Evolutionary conservation across 768 basidiomycete species (phyloP).

Genomic region (Antrodiella citrinella): DNA sequence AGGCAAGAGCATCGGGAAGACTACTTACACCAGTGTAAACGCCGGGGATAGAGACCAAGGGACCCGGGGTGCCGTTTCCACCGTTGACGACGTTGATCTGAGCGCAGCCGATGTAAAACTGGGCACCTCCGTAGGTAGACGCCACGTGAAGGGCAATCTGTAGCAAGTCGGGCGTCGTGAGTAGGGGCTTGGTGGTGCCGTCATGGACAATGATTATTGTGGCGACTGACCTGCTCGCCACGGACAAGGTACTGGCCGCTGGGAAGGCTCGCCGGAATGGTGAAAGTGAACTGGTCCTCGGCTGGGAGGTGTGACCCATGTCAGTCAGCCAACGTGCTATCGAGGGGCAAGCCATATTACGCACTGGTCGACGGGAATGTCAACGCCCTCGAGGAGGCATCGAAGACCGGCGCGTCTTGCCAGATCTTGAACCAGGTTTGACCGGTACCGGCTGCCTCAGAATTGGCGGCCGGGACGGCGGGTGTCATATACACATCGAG

Average conservation of each 20-base stretch:
- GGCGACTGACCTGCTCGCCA: constrained; percentile 18
- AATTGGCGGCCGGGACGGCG: constrained; percentile 20
- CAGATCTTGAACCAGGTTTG: constrained; percentile 39
- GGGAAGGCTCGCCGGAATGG: constrained; percentile 23
- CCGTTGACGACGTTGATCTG: constrained; percentile 27
- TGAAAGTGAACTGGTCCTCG: constrained; percentile 21
- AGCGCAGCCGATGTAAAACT: constrained; percentile 27
- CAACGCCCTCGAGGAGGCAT: constrained; percentile 15
- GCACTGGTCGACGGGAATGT: constrained; percentile 20
- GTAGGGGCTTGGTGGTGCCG: neutral
- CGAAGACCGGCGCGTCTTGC: constrained; percentile 22
- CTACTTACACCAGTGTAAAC: constrained; percentile 24
- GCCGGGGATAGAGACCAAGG: constrained; percentile 26
- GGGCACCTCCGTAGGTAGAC: constrained; percentile 20
- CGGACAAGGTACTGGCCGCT: constrained; percentile 28
- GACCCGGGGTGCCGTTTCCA: constrained; percentile 25
- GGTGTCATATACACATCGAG: constrained; percentile 25
- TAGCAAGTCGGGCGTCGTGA: neutral
- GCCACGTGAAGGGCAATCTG: constrained; percentile 22
- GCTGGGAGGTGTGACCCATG: constrained; percentile 3
- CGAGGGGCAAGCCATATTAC: neutral
- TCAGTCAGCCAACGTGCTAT: neutral
- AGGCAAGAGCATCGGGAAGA: neutral
- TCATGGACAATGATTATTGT: neutral
- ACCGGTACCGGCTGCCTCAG: constrained; percentile 31